Conservation (phyloP, 2,329 filamentous ascomycete genomes). For the Ophiostoma himal-ulmi region DNA sequence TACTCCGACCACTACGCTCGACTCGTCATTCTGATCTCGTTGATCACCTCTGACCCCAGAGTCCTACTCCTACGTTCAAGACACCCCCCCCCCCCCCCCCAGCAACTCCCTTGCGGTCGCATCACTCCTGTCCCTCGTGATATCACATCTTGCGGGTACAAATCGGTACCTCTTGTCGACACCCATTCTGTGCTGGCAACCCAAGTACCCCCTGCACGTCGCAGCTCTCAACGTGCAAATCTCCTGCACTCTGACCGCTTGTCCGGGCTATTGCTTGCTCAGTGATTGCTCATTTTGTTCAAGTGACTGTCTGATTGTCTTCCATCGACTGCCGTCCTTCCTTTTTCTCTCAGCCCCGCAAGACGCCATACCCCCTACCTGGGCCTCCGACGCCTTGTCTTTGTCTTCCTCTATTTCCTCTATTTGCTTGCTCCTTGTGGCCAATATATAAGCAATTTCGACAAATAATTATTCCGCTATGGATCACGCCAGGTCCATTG, state of each 20-base stretch:
- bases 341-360: not conserved
- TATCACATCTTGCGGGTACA: constrained; percentile 10
- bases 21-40: constrained; percentile 11
- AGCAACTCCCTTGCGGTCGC: not conserved
- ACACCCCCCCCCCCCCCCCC: constrained; percentile 7
- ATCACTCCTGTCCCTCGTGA: constrained; percentile 9
- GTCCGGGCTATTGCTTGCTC: not conserved
- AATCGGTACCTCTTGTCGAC: constrained; percentile 14
- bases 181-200: constrained; percentile 4
- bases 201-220: constrained; percentile 7
- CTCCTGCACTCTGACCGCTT: constrained; percentile 8
- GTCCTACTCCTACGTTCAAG: not conserved
- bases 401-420: not conserved
- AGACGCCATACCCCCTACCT: not conserved
- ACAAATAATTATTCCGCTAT: constrained; percentile 16
- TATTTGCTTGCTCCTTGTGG: not conserved
- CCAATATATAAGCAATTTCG: not conserved
- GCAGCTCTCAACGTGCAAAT: not conserved
- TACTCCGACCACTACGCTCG: not conserved
- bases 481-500: constrained; percentile 23
- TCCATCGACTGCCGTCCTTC: constrained; percentile 4
- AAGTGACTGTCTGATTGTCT: not conserved
- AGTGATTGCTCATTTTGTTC: not conserved
- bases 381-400: not conserved
- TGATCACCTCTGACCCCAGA: constrained; percentile 6